These are phyloP conservation scores for Silene uniflora DNA, from an alignment of 148 eudicot species.

Conservation along the genomic window DNA sequence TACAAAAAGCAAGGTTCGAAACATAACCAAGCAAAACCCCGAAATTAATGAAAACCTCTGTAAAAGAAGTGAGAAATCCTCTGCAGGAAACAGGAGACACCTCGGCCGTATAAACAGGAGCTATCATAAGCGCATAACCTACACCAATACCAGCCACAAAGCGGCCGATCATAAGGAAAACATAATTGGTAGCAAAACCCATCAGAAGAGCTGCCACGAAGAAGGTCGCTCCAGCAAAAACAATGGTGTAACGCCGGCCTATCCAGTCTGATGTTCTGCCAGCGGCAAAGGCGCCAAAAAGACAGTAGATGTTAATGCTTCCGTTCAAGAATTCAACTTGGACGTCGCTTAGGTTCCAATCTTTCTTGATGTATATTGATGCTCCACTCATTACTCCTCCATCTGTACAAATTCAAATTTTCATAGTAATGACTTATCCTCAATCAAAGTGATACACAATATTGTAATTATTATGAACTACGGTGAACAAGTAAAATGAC, in stretches of 20 bases:
- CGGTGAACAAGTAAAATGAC: too few species aligned
- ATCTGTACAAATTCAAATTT: conserved; percentile 32
- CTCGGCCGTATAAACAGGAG: conserved; percentile 77
- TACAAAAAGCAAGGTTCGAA: conserved; percentile 45
- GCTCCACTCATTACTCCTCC: conserved; percentile 94
- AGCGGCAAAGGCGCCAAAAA: conserved; percentile 60
- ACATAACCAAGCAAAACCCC: conserved; percentile 68
- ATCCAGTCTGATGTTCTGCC: conserved; percentile 66
- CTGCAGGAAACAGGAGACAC: conserved; percentile 57
- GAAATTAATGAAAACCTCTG: conserved; percentile 62
- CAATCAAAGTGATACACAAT: too few species aligned
- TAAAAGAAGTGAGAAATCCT: conserved; percentile 60
- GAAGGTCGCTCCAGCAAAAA: conserved; percentile 50
- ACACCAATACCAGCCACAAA: conserved; percentile 72
- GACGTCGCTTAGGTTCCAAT: conserved; percentile 49
- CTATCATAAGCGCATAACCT: conserved; percentile 74
- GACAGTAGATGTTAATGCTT: conserved; percentile 59
- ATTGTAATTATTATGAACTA: too few species aligned
- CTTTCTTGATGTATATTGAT: conserved; percentile 64
- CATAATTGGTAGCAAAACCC: conserved; percentile 66
- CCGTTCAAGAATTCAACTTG: conserved; percentile 62
- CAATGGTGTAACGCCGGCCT: conserved; percentile 70
- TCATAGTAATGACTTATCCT: too few species aligned
- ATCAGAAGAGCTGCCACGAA: conserved; percentile 58
- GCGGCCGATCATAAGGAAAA: conserved; percentile 48